A percentile compares a stretch with the other conserved stretches of the same genome.
phyloP scores from a whole-genome alignment of 139 green algal genomes.

The Picochlorum sp. region DNA sequence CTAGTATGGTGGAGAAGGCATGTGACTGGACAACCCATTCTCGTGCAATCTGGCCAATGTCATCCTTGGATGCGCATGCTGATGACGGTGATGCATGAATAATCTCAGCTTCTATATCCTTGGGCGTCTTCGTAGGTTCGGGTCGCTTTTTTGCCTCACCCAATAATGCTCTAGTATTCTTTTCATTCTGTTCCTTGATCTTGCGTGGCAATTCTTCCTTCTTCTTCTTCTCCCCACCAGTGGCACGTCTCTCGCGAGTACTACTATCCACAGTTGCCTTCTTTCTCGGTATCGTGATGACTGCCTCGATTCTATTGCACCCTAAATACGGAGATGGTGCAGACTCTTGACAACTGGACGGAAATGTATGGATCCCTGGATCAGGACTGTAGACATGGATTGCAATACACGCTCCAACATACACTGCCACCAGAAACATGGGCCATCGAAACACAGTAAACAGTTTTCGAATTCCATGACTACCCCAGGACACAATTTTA shows the following conservation, averaged over 20 bases:
- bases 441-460: conserved; percentile 2
- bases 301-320: background rate
- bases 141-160: background rate
- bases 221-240: no score
- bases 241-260: no score
- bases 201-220: no score
- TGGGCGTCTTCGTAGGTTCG: background rate
- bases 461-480: background rate
- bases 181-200: no score
- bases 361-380: background rate
- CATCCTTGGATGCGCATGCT: no score
- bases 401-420: background rate
- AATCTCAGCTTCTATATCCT: no score
- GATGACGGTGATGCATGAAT: no score
- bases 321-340: background rate
- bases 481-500: background rate
- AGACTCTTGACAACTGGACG: background rate
- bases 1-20: no score
- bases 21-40: no score
- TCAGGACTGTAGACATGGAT: background rate
- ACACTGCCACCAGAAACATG: background rate
- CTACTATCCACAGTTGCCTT: no score
- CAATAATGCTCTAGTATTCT: no score
- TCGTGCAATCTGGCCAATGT: no score
- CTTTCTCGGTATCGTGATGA: background rate